Percentiles rank a stretch among this genome's conserved stretches.
Conservation (phyloP, 129 eudicot species). For the Sambucus nigra region DNA sequence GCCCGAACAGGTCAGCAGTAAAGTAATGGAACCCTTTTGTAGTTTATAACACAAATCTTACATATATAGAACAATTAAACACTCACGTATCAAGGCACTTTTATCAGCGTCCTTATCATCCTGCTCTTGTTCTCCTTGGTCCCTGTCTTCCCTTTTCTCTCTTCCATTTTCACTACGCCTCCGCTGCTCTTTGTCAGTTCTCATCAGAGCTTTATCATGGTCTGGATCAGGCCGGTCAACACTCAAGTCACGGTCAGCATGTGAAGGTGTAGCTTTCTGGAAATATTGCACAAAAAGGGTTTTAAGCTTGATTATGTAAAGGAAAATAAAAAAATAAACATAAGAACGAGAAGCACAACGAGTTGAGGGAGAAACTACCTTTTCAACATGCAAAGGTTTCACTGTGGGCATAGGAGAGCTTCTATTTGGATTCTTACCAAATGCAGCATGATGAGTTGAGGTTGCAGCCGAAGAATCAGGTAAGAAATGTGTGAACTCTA, state of each 20-base stretch:
- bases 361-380: slow-evolving; percentile 26
- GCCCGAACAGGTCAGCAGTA: neutral
- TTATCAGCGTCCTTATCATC: slow-evolving; percentile 32
- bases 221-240: slow-evolving; percentile 33
- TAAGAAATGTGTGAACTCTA: slow-evolving; percentile 64
- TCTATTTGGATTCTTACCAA: slow-evolving; percentile 29
- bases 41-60: too few species aligned
- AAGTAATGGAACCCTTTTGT: neutral
- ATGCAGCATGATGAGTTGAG: slow-evolving; percentile 27
- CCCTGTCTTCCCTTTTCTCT: slow-evolving; percentile 36
- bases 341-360: neutral
- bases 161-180: slow-evolving; percentile 37
- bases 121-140: slow-evolving; percentile 24
- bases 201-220: slow-evolving; percentile 26
- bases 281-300: slow-evolving; percentile 12
- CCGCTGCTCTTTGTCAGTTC: slow-evolving; percentile 37
- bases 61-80: too few species aligned
- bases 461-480: slow-evolving; percentile 46
- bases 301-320: slow-evolving; percentile 10
- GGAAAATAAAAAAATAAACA: neutral
- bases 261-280: slow-evolving; percentile 36
- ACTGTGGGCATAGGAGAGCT: slow-evolving; percentile 29
- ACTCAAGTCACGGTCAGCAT: slow-evolving; percentile 34
- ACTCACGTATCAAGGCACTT: too few species aligned
- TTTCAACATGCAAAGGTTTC: slow-evolving; percentile 36